These are phyloP conservation scores for Dioscorea dumetorum DNA, from an alignment of 106 monocot species.

Conservation along the genomic window DNA sequence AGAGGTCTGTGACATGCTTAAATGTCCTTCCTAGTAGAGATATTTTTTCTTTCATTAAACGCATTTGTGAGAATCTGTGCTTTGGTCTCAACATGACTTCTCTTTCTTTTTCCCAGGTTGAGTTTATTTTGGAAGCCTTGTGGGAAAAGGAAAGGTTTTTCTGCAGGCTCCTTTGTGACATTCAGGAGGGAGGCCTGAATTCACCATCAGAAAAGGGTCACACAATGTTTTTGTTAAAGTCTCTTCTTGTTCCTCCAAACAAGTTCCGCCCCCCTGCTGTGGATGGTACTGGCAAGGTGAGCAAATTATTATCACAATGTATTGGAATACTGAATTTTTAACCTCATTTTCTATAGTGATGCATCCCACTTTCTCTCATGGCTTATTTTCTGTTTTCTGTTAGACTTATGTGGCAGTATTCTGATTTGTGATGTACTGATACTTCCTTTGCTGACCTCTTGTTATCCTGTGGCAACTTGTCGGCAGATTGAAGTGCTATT, in stretches of 20 bases:
- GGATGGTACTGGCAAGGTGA: conserved; percentile 18
- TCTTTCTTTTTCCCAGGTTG: conserved; percentile 34
- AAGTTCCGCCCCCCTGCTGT: conserved; percentile 70
- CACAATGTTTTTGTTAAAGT: conserved; percentile 72
- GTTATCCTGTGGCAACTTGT: too few species aligned
- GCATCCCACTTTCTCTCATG: too few species aligned
- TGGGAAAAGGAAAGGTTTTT: conserved; percentile 63
- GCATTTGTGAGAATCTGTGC: background rate
- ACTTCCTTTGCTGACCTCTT: too few species aligned
- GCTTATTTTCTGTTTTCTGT: too few species aligned
- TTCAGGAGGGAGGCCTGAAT: conserved; percentile 36
- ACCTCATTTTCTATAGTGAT: too few species aligned
- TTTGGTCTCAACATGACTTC: background rate
- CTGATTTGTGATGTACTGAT: too few species aligned
- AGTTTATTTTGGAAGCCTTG: conserved; percentile 47
- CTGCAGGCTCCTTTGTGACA: conserved; percentile 68
- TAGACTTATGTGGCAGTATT: too few species aligned
- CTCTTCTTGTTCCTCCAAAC: conserved; percentile 81
- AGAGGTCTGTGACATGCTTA: conserved; percentile 31
- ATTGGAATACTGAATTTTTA: too few species aligned
- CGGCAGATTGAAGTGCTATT: too few species aligned
- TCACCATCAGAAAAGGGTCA: conserved; percentile 22
- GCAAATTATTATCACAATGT: background rate
- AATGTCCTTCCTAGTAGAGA: background rate
- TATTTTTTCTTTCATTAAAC: background rate